Evolutionary conservation across 140 eudicot genomes (phyloP).

Genomic region (Cichorium intybus): DNA sequence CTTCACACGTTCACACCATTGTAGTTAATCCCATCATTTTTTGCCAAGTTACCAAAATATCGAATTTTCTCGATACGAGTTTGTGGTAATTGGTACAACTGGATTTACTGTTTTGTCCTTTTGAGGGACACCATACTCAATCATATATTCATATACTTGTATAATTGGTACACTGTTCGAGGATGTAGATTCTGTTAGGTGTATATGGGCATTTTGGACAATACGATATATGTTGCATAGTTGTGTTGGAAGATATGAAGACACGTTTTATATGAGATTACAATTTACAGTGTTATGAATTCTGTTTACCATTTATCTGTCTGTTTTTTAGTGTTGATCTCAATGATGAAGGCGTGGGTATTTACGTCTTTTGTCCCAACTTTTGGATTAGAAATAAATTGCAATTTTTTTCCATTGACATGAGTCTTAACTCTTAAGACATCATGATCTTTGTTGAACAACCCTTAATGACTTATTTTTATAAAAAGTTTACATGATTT

Average conservation of each 20-base stretch:
- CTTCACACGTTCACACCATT: slow-evolving; percentile 3
- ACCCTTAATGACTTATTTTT: too few species aligned
- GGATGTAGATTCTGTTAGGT: slow-evolving; percentile 28
- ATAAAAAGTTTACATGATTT: too few species aligned
- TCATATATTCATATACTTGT: not conserved
- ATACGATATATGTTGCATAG: slow-evolving; percentile 11
- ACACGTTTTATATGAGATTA: slow-evolving; percentile 9
- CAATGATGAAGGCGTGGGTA: too few species aligned
- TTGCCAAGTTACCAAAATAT: slow-evolving; percentile 24
- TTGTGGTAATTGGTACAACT: slow-evolving; percentile 3
- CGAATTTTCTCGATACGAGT: slow-evolving; percentile 19
- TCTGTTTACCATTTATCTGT: not conserved
- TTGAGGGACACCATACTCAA: not conserved
- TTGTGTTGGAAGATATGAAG: slow-evolving; percentile 23
- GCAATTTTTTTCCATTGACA: too few species aligned
- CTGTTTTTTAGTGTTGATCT: too few species aligned
- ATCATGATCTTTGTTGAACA: too few species aligned
- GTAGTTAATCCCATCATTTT: slow-evolving; percentile 21
- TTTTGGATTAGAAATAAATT: too few species aligned
- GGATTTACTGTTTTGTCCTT: slow-evolving; percentile 11
- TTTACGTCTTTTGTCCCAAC: not conserved
- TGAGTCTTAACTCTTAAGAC: too few species aligned
- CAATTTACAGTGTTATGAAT: not conserved
- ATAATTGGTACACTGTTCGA: not conserved
- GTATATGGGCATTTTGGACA: slow-evolving; percentile 17